Base-by-base conservation (phyloP, 208 protist genomes). In the Trypanosoma caninum region DNA sequence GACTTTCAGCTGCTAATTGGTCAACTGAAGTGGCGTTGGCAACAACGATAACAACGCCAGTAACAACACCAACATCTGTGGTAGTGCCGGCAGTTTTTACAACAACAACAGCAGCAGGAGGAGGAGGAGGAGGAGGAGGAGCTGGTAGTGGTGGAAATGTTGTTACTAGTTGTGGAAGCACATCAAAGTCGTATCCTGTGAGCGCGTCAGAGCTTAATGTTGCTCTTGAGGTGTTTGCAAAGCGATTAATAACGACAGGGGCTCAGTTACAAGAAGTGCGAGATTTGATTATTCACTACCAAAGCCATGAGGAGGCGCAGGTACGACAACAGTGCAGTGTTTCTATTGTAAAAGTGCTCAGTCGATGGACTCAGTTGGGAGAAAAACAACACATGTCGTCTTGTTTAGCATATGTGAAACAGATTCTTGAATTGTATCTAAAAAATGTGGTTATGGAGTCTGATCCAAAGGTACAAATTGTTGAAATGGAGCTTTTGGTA, bases 371-470 rank as follows among this genome's bases (percentile, higher is more conserved):
- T 25, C 72, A 59, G 25, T 92, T 86, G 57, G 79, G 87, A n/a
- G 82, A 79, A 59, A 72, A 89, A 48, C 74, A 91, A 63, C 82
- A 83, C 50, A 92, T 84, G 9, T 88, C 84, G 5, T 87, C 77
- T 45, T 93, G 93, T 67, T 93, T 80, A 8, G 89, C 78, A 3
- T 74, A 80, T 23, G 87, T 96, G n/a, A 91, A 72, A 18, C 84
- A 93, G 31, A 82, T 96, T 16, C 51, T 96, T 25, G 86, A 96
- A 59, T 50, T 79, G 35, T 96, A 91, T 57, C 65, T 96, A 44
- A 92, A 88, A 71, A 80, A 91, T 58, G 80, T 74, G 2, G 63
- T 89, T 53, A 68, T 86, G 54, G 89, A 96, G 76, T 58, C 89
- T 45, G 82, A 96, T 70, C 84, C 87, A 8, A 51, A 61, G 9